phyloP scores from a whole-genome alignment of 1,139 yeast genomes.

The Kodamaea arcana region DNA sequence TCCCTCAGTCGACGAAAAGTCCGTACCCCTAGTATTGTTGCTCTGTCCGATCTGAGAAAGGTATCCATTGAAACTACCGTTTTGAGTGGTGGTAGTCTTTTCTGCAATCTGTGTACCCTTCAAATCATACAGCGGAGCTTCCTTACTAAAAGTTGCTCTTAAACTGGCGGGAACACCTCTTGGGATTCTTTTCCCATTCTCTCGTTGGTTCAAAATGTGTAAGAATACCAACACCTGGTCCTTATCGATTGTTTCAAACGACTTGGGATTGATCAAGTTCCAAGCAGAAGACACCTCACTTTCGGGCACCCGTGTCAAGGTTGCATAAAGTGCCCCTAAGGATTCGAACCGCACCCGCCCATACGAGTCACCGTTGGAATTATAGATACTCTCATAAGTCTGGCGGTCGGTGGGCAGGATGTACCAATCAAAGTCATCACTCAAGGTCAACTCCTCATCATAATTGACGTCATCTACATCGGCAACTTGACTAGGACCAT shows the following conservation, averaged over 20 bases:
- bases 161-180: constrained; percentile 91
- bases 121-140: constrained; percentile 72
- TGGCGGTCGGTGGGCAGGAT: constrained; percentile 82
- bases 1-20: constrained; percentile 67
- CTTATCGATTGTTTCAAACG: constrained; percentile 81
- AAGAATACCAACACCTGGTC: constrained; percentile 88
- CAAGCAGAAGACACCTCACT: constrained; percentile 91
- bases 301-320: constrained; percentile 70
- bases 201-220: constrained; percentile 87
- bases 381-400: constrained; percentile 75
- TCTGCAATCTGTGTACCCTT: constrained; percentile 35
- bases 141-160: constrained; percentile 87
- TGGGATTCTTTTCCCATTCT: constrained; percentile 84
- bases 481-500: constrained; percentile 16
- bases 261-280: constrained; percentile 90
- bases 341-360: constrained; percentile 83
- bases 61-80: constrained; percentile 20
- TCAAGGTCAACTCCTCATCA: constrained; percentile 45
- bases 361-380: constrained; percentile 68
- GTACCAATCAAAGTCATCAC: constrained; percentile 90
- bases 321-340: constrained; percentile 61
- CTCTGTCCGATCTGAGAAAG: constrained; percentile 44
- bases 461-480: constrained; percentile 35
- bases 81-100: constrained; percentile 16
- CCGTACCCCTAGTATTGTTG: constrained; percentile 59